Conservation (phyloP, 2,329 filamentous ascomycete genomes). For the Blastomyces silverae region DNA sequence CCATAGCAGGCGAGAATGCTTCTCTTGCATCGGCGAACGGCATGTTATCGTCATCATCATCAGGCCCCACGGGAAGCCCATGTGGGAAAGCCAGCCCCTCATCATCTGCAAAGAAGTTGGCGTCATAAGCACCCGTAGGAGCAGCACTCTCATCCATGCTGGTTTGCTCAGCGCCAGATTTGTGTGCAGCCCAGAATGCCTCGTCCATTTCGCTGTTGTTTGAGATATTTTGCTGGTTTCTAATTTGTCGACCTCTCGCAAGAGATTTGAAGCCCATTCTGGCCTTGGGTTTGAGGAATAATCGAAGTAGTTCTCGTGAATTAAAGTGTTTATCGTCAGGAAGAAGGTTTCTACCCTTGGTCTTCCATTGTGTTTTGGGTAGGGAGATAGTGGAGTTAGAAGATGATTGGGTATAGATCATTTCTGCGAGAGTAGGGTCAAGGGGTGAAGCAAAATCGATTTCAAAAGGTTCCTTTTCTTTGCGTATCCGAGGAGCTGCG, state of each 20-base stretch:
- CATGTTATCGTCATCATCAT: slow-evolving; percentile 44
- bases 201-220: slow-evolving; percentile 80
- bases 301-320: slow-evolving; percentile 76
- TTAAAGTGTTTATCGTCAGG: slow-evolving; percentile 99
- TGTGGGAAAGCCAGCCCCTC: slow-evolving; percentile 44
- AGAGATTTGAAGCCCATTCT: slow-evolving; percentile 63
- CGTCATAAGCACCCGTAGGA: slow-evolving; percentile 76
- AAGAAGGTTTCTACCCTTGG: slow-evolving; percentile 83
- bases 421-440: slow-evolving; percentile 61
- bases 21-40: slow-evolving; percentile 47
- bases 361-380: slow-evolving; percentile 92
- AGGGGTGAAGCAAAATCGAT: slow-evolving; percentile 82
- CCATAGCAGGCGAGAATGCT: slow-evolving; percentile 40
- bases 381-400: slow-evolving; percentile 76
- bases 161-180: slow-evolving; percentile 48
- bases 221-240: slow-evolving; percentile 46
- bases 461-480: slow-evolving; percentile 94
- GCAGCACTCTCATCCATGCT: slow-evolving; percentile 50
- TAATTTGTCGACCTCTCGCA: slow-evolving; percentile 41
- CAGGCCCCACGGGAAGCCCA: slow-evolving; percentile 39
- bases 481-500: slow-evolving; percentile 56
- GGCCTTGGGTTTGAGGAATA: slow-evolving; percentile 93
- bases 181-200: slow-evolving; percentile 77
- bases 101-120: slow-evolving; percentile 89
- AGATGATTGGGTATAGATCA: slow-evolving; percentile 72